Evolutionary conservation across 345 rosid genomes (phyloP), one percentile per base, ranked within the genome.

Genomic region (Eucalyptus leucophloia): DNA sequence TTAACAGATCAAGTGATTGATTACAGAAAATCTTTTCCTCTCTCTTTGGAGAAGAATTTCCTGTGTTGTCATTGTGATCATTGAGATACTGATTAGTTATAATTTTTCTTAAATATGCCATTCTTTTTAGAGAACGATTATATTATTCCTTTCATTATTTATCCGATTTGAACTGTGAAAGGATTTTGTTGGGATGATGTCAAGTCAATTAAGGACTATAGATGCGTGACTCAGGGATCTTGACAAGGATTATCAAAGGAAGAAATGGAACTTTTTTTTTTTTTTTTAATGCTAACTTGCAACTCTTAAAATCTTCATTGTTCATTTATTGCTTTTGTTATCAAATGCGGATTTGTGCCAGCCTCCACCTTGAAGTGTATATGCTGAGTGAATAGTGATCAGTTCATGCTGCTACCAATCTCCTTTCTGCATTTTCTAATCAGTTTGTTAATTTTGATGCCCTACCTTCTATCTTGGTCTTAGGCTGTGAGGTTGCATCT

Each of bases 401-500:
- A 12, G 85, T 77, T 77, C 24, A 77, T 77, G 24, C 23, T 23
- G 54, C 37, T 50, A n/a, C 37, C 37, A 30, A 49, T 86, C 44
- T 30, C 87, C 44, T 50, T 53, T 50, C 60, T 50, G 87, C 54
- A 32, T 86, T 4, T 49, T 49, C 15, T 19, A 53, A 16, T 62
- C 34, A 17, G 24, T 54, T 50, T 42, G 17, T 56, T 21, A 28
- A 47, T 40, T 49, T 69, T 34, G 47, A 77, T 40, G 85, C 47
- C 85, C 85, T 77, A 77, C 47, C 47, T 40, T 83, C 53, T 49
- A 62, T 42, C 58, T 90, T 88, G 82, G 62, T 89, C 82, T 12
- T 92, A 96, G 98, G 96, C 93, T 80, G 91, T 98, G 89, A 95
- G 96, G 93, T 89, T 97, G 92, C 96, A 98, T 90, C 90, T 96